Evolutionary conservation across 352 stramenopile species (phyloP), one percentile per base, ranked within the genome.

Genomic region (Elongisporangium undulatum): DNA sequence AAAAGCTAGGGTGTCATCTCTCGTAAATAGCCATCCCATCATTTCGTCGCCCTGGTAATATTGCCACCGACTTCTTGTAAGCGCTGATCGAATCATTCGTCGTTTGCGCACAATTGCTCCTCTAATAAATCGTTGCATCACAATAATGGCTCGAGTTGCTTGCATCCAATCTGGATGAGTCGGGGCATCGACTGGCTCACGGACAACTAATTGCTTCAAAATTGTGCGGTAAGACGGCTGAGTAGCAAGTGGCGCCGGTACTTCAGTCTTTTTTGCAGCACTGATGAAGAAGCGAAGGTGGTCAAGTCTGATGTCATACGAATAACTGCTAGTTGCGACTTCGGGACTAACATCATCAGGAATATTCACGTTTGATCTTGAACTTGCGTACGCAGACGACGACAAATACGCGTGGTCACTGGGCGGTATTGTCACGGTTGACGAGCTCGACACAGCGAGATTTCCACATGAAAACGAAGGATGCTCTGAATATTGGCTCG

Each of bases 1-100:
- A 61, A 96, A 96, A 21, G 87, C 82, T 10, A 96, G 75, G 15
- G 81, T 89, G 45, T 94, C 84, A 49, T 95, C 87, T 64, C 85
- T 60, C 7, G 74, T 88, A 61, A 88, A 96, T 26, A 96, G 60
- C 87, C 87, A 96, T 2, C 87, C 84, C 75, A 92, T 90, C 53
- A 79, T 74, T 38, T 89, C 80, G 23, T 76, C 77, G 3, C 72
- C 70, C 75, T 82, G 59, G 54, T 79, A 85, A 29, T 81, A 77
- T 58, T 78, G 61, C 73, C 73, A 94, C 12, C 77, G 74, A 63
- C 72, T 81, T 58, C 72, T 76, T 20, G 77, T 59, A 52, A 92
- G 24, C 2, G 76, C 77, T 20, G 87, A 54, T 2, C 77, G 79
- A 26, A 90, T 64, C 70, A 91, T 87, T 45, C 79, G 83, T 12